Base-by-base conservation (phyloP, 2,329 filamentous ascomycete genomes). In the Hymenoscyphus occultus region DNA sequence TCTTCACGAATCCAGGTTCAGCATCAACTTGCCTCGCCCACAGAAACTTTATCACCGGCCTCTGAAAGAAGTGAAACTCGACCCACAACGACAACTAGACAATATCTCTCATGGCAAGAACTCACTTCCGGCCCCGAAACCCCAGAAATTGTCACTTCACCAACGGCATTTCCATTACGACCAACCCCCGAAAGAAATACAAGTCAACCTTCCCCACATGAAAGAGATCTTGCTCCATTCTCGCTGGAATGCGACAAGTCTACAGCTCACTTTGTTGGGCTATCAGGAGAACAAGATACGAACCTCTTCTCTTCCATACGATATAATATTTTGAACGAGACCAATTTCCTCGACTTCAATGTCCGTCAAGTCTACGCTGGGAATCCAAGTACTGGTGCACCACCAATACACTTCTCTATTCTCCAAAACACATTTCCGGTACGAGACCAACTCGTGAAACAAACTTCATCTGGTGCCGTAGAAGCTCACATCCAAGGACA, bases 221-320 rank as follows among this genome's bases (percentile, higher is more conserved):
- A 66, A 39, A 67, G 39, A 40, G 40, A 51, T 56, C 42, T 56
- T 42, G 39, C 12, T 28, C 51, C 56, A 2, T 73, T 77, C 22
- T 78, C 78, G 0, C 74, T 82, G 7, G 80, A 82, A 65, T 80
- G 82, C 65, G 77, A 77, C 14, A 70, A 77, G 62, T 70, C 75
- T 19, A 81, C 80, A 1, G 78, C 80, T 13, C 80, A 82, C 69
- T 79, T 75, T 13, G 78, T 82, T 73, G 81, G 80, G 0, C 74
- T 78, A 14, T 75, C 79, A 1, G 78, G 76, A 10, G 80, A 83
- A 70, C 81, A 83, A 67, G 81, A 82, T 62, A 77, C 79, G 1
- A 77, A 80, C 67, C 75, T 82, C 9, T 74, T 83, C 4, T 78
- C 79, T 45, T 80, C 80, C 12, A 82, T 83, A 62, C 75, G 80